Base-by-base conservation (phyloP, 805 yeast species). In the Starmerella tilneyi region DNA sequence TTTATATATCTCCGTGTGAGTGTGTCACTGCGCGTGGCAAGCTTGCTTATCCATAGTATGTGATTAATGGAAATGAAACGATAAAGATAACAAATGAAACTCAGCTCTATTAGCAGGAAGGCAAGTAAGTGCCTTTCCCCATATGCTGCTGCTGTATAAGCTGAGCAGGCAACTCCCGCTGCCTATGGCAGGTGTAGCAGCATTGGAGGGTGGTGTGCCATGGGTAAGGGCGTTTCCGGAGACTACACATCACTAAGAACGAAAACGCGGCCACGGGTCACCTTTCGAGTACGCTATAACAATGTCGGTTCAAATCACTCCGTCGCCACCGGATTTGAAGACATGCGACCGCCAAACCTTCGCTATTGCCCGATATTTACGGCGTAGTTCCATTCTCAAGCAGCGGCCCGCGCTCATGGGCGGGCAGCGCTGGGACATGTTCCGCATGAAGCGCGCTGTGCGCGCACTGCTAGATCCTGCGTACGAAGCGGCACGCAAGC, bases 381-480 rank as follows among this genome's bases (percentile, higher is more conserved):
- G 89, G 49, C 74, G 76, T 54, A 73, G 82, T 62, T 60, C 67
- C 27, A 63, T 66, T n/a, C 69, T 89, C 51, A 92, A 89, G 59
- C 82, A 80, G 63, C 76, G 98, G 56, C 74, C 75, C 50, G 96
- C 96, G 12, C 62, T 79, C n/a, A 67, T 79, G 44, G 79, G 80
- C 56, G 78, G 81, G 45, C 74, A 74, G 51, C 78, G 77, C 39
- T 73, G 76, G 28, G 94, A 84, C 48, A 86, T 92, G 63, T 92
- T 89, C 73, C 72, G 94, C 17, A 60, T 71, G 62, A 89, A 89
- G 63, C 75, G 98, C 57, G 81, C 84, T 34, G 66, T 76, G 12
- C 70, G 97, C 53, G 94, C 94, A 1, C 70, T 89, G 46, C 65
- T 76, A 28, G 76, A 85, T 44, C 80, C 75, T 1, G 88, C 80